These are phyloP conservation scores for Madurella mycetomatis DNA, from an alignment of 2,329 filamentous ascomycete species.

Conservation along the genomic window DNA sequence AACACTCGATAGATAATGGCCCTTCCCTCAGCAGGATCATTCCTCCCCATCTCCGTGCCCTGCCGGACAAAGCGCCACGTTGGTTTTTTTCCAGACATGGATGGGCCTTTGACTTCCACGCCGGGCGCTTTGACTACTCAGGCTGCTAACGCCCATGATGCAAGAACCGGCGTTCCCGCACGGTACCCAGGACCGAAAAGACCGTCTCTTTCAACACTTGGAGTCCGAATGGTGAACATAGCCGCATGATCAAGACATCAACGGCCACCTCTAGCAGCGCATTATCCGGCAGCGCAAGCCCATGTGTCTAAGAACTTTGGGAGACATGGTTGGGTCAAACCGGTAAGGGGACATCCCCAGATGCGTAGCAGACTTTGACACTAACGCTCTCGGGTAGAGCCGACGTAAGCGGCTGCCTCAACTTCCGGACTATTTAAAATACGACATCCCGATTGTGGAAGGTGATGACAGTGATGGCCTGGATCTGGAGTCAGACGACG, in stretches of 20 bases:
- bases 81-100: slow-evolving; percentile 8
- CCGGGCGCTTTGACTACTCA: background rate
- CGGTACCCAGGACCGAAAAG: background rate
- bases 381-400: too few species aligned
- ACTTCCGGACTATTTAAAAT: slow-evolving; percentile 14
- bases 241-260: slow-evolving; percentile 9
- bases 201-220: slow-evolving; percentile 23
- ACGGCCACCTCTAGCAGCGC: slow-evolving; percentile 12
- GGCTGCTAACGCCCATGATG: too few species aligned
- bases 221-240: slow-evolving; percentile 22
- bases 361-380: too few species aligned
- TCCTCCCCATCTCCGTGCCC: background rate
- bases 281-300: slow-evolving; percentile 8
- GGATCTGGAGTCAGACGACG: background rate
- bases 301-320: background rate
- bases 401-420: slow-evolving; percentile 7
- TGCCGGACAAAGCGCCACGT: slow-evolving; percentile 1
- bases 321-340: slow-evolving; percentile 22
- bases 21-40: background rate
- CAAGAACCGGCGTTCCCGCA: background rate
- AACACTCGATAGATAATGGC: background rate
- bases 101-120: background rate
- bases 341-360: slow-evolving; percentile 2
- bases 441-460: background rate
- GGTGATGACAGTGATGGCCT: background rate